A percentile compares a stretch with the other conserved stretches of the same genome.
These are phyloP conservation scores for Epicoccum sorghinum DNA, from an alignment of 2,329 filamentous ascomycete species.

Conservation along the genomic window DNA sequence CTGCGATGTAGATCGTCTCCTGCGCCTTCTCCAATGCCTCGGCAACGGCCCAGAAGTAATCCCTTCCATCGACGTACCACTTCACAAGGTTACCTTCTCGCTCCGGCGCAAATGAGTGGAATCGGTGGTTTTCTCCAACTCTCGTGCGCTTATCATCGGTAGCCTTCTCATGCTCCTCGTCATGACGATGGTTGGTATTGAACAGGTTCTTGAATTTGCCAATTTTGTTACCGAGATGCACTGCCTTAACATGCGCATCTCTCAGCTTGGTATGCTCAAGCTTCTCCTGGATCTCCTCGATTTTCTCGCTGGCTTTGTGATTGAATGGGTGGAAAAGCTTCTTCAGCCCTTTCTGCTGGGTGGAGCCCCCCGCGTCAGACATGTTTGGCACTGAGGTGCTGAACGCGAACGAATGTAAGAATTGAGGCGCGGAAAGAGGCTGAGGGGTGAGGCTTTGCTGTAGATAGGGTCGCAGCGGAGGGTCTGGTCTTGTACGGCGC, in stretches of 20 bases:
- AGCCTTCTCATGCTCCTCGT: conserved; percentile 85
- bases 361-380: conserved; percentile 27
- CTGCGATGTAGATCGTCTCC: conserved; percentile 92
- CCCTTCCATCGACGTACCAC: conserved; percentile 95
- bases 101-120: conserved; percentile 88
- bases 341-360: conserved; percentile 37
- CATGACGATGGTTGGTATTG: conserved; percentile 89
- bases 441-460: conserved; percentile 26
- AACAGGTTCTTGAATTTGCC: conserved; percentile 72
- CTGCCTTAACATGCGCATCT: conserved; percentile 59
- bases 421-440: conserved; percentile 26
- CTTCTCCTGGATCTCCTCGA: conserved; percentile 50
- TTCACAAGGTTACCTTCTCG: conserved; percentile 85
- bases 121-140: conserved; percentile 77
- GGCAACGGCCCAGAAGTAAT: conserved; percentile 95
- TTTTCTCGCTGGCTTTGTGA: conserved; percentile 32
- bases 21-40: conserved; percentile 86
- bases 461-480: conserved; percentile 19
- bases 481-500: conserved; percentile 29
- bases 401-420: conserved; percentile 15
- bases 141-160: conserved; percentile 80
- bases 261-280: conserved; percentile 55
- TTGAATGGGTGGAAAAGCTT: conserved; percentile 49
- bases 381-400: conserved; percentile 17
- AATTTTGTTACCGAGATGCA: conserved; percentile 66